Evolutionary conservation across 768 basidiomycete species (phyloP), one percentile per base, ranked within the genome.

Genomic region (Mycena galericulata): DNA sequence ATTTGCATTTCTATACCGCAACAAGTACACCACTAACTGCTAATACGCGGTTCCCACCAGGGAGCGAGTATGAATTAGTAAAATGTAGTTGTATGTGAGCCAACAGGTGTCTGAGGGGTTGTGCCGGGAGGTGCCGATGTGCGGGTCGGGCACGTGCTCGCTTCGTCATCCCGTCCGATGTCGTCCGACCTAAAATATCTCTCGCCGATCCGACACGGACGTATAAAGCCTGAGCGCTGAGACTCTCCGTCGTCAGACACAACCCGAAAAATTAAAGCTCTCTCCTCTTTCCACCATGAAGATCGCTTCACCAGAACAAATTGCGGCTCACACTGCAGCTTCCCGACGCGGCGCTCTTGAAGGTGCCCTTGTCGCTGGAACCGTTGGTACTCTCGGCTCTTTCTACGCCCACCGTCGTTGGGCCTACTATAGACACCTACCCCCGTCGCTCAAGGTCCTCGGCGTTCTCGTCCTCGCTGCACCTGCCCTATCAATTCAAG

Each of bases 401-500:
- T 86, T 87, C 58, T 82, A 86, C 75, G 81, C 88, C 34, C 84
- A 92, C 68, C 83, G 79, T 47, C 78, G 80, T 26, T 88, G 83
- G 77, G 79, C 86, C 1, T 83, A 87, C 63, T 94, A 92, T 77
- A 88, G 90, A 64, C 74, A 81, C 0, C 81, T 93, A 8, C 93
- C 92, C 1, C 80, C 84, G 9, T 88, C 90, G 0, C 79, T 94
- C 57, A 95, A 94, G 75, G 79, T 88, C 0, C 83, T 94, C 14
- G 91, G 91, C 41, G 81, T 89, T 30, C 81, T 90, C 67, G 80
- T 91, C 67, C 65, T 93, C 62, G 83, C 88, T 46, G 87, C 90
- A 4, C 94, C 94, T 0, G 80, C 87, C 46, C 79, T 92, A 36
- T 84, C 89, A 47, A 89, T 94, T 66, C 87, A 88, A 65, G 93